phyloP scores from a whole-genome alignment of 2,329 filamentous ascomycete genomes.

The Allantophomopsis lycopodina region DNA sequence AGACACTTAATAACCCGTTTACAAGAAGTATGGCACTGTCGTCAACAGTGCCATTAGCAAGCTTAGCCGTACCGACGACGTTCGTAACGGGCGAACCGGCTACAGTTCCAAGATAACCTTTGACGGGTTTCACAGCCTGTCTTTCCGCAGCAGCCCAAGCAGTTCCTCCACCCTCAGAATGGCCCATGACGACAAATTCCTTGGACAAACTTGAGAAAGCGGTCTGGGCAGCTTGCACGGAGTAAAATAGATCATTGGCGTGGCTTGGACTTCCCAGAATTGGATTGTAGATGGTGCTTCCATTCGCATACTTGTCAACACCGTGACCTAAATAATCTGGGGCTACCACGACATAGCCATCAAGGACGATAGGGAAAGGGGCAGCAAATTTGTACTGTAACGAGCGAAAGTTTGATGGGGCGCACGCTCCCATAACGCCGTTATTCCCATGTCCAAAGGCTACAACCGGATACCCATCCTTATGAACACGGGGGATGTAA shows the following conservation, averaged over 20 bases:
- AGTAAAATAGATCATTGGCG: slow-evolving; percentile 28
- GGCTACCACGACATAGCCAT: slow-evolving; percentile 29
- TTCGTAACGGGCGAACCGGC: slow-evolving; percentile 2
- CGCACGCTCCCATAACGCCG: slow-evolving; percentile 23
- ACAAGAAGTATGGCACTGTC: too few relatives aligned
- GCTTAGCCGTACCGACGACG: neutral
- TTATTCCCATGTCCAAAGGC: slow-evolving; percentile 24
- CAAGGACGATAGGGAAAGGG: slow-evolving; percentile 24
- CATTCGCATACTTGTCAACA: slow-evolving; percentile 18
- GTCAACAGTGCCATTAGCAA: neutral
- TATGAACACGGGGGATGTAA: too few relatives aligned
- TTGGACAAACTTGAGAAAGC: slow-evolving; percentile 23
- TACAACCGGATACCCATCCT: neutral
- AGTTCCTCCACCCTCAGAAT: slow-evolving; percentile 30
- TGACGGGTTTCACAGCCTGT: slow-evolving; percentile 1
- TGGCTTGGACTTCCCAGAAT: slow-evolving; percentile 23
- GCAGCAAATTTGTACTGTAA: slow-evolving; percentile 26
- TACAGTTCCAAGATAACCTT: slow-evolving; percentile 5
- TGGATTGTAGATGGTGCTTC: slow-evolving; percentile 23
- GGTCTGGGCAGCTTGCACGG: slow-evolving; percentile 24
- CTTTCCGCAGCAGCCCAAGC: slow-evolving; percentile 25
- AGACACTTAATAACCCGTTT: too few relatives aligned
- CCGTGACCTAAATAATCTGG: slow-evolving; percentile 31
- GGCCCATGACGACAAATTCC: slow-evolving; percentile 29
- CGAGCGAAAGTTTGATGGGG: slow-evolving; percentile 25